Conservation (phyloP, 352 stramenopile species). For the Albugo laibachii region DNA sequence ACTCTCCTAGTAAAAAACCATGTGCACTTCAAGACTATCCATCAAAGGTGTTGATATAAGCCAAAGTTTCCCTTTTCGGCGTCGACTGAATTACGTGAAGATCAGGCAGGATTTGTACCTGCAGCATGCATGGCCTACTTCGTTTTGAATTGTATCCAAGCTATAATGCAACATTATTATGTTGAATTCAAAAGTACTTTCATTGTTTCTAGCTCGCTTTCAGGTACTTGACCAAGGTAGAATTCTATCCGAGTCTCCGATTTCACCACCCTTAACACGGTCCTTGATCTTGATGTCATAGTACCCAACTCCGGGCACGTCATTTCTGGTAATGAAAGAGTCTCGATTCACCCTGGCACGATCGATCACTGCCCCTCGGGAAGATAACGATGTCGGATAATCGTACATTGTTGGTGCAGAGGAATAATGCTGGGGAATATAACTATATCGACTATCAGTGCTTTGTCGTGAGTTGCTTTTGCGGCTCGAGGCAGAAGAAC, state of each 20-base stretch:
- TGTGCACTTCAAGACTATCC: too few relatives aligned
- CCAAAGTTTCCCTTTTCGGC: too few relatives aligned
- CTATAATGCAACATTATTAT: neutral
- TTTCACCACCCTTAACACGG: constrained; percentile 49
- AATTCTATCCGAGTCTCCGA: constrained; percentile 48
- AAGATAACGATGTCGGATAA: constrained; percentile 28
- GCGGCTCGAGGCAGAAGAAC: neutral
- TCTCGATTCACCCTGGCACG: constrained; percentile 34
- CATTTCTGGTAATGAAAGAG: constrained; percentile 49
- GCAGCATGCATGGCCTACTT: too few relatives aligned
- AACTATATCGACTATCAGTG: constrained; percentile 42
- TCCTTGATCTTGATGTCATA: constrained; percentile 52
- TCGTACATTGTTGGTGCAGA: constrained; percentile 13
- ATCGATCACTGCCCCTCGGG: constrained; percentile 44
- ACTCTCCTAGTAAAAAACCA: too few relatives aligned
- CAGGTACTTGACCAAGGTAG: constrained; percentile 23
- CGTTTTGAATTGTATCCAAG: too few relatives aligned
- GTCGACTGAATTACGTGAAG: too few relatives aligned
- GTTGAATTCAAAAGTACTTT: neutral
- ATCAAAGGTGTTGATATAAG: too few relatives aligned
- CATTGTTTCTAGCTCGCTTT: neutral
- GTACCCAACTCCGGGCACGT: constrained; percentile 49
- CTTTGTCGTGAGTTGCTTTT: constrained; percentile 10
- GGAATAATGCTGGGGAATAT: constrained; percentile 39
- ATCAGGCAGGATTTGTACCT: too few relatives aligned